Evolutionary conservation across 306 rosid genomes (phyloP), one percentile per base, ranked within the genome.

Genomic region (Potentilla sterilis): DNA sequence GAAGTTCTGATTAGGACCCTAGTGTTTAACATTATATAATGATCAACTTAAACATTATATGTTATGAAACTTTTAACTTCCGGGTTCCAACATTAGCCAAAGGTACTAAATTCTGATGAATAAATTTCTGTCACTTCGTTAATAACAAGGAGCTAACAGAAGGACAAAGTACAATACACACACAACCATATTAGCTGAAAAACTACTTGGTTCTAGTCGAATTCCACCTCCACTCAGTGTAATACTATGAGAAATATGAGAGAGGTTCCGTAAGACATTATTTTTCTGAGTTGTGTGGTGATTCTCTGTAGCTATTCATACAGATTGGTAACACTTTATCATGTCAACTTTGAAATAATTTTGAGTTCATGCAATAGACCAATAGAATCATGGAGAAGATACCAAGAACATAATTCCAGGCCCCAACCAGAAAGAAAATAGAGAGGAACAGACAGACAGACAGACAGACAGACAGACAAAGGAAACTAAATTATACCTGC

Each of bases 401-500:
- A n/a, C 70, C 24, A 19, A 66, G 8, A 38, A 18, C 47, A 40
- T 38, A 66, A 18, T 21, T 19, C 13, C 49, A 41, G 58, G 58
- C 19, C 24, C 24, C 10, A 19, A 52, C 58, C 28, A 67, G 11
- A 8, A 44, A 63, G 35, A 28, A 43, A 64, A 47, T 2, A 37
- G 52, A 22, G 22, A 46, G 28, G 28, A 28, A 28, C 28, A 28
- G 28, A 28, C 28, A 28, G 28, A 28, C 28, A 28, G 28, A 28
- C 28, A 28, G 28, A 28, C 28, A 28, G 28, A 28, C 28, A 28
- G 28, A 28, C 28, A 28, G 28, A 28, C 28, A 43, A 58, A 44
- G 37, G 24, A 38, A 5, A 72, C 49, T 37, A 43, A 70, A 48
- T 13, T 59, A 38, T 67, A 89, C 99, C 96, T 86, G 92, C 91